Base-by-base conservation (phyloP, 176 grass and related monocot species). In the Calamus simplicifolius region DNA sequence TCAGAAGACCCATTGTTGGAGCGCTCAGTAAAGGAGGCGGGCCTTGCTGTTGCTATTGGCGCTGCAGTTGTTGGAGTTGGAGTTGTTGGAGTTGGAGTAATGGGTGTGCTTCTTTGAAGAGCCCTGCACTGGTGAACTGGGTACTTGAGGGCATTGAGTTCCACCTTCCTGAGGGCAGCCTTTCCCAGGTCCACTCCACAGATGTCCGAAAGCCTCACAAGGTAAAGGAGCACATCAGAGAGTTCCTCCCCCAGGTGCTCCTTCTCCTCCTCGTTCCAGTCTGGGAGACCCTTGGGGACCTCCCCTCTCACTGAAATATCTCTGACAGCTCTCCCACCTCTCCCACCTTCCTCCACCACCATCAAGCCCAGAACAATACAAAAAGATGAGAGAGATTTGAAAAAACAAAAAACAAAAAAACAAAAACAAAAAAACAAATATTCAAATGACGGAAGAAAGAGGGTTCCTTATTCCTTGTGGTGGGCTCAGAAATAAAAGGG, bases 271-370 rank as follows among this genome's bases (percentile, higher is more conserved):
- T 83, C 70, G 1, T 72, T 85, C 90, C 90, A 95, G 16, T 62
- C 90, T 5, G 85, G 85, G 4, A 95, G 70, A 48, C 85, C 85
- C 59, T 89, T 95, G 31, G 90, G 82, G n/a, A 95, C 90, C 82
- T 95, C 90, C 6, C 85, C 90, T 72, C 83, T 95, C 90, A 95
- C 67, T 95, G 90, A 62, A 95, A 95, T 56, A 95, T 83, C 79
- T 95, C 90, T 50, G 90, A 95, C 5, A 95, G 79, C 63, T 95
- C 90, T 48, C 90, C 90, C 4, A 95, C 73, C 82, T 95, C 90
- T 43, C 90, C 90, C 28, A 95, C 90, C 90, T 95, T 69, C 52
- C 51, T 21, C 57, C 4, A 68, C 1, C 35, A 68, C 62, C 18
- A 74, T 15, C 51, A 62, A 21, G 12, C 35, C 35, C 1, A 12